Evolutionary conservation across 208 protist genomes (phyloP), one percentile per base, ranked within the genome.

Genomic region (Wallacemonas sp.): DNA sequence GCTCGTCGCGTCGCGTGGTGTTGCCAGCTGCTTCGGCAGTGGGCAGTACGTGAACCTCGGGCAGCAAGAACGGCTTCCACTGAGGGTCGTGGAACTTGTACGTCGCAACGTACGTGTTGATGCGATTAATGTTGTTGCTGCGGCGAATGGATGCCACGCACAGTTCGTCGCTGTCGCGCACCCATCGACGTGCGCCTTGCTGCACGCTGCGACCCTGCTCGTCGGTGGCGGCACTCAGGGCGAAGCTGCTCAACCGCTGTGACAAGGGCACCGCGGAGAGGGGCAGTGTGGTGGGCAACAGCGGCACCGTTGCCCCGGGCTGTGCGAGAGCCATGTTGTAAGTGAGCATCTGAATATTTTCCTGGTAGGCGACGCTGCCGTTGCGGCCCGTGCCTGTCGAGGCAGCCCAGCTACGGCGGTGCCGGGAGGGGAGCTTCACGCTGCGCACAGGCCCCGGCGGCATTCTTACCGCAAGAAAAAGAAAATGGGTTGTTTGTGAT

Each of bases 11-110:
- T 13, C 15, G 44, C 15, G 8, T 58, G 34, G 13, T 52, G 13
- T 32, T 41, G 6, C 10, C 19, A 15, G n/a, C 24, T 1, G 21
- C 22, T 48, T 50, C 10, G 24, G 32, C 24, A 17, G 76, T 63
- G 6, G 73, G 63, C 55, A 79, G 39, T 8, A 89, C 54, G 60
- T 71, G 75, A 38, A 94, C 88, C 58, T 81, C 64, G 17, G 88
- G 88, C 54, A 92, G 63, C 33, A 95, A 74, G n/a, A 95, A 52
- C 29, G 86, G 78, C 27, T 73, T 66, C 87, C 90, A 95, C 57
- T 92, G 84, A 22, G 86, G 87, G 59, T 95, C 86, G 41, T 84
- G 69, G 55, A 93, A 86, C 70, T 93, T 95, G 73, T 95, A 95
- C n/a, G 84, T 92, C 10, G 81, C 87, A 12, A 93, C 67, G 68